These are phyloP conservation scores for Gigaspora rosea DNA, from an alignment of 192 early-diverging fungal species.

Conservation along the genomic window DNA sequence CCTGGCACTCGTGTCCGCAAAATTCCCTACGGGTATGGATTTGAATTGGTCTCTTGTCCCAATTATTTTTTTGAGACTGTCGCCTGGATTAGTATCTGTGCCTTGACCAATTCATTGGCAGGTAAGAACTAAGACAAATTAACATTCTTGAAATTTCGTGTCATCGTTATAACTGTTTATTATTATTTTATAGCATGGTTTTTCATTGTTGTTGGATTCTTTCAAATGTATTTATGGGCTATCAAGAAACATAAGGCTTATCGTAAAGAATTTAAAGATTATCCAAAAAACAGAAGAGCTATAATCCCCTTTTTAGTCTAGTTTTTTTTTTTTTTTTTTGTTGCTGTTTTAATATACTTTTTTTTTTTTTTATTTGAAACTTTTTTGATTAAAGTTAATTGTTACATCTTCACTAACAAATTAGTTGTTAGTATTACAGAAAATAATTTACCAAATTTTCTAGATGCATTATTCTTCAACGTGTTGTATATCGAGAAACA, in stretches of 20 bases:
- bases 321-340: not conserved
- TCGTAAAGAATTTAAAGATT: slow-evolving; percentile 86
- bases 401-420: no score
- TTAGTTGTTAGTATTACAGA: not conserved
- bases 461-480: no score
- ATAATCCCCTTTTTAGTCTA: slow-evolving; percentile 72
- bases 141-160: not conserved
- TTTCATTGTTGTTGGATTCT: slow-evolving; percentile 71
- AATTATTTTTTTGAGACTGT: slow-evolving; percentile 93
- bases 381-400: no score
- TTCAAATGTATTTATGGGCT: slow-evolving; percentile 94
- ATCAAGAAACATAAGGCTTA: slow-evolving; percentile 95
- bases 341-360: not conserved
- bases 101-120: slow-evolving; percentile 73
- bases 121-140: slow-evolving; percentile 34
- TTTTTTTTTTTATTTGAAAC: not conserved
- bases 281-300: slow-evolving; percentile 82
- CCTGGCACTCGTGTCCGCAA: slow-evolving; percentile 80
- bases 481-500: no score
- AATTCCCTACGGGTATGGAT: slow-evolving; percentile 92
- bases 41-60: slow-evolving; percentile 84
- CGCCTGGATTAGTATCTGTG: slow-evolving; percentile 75
- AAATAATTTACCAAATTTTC: no score
- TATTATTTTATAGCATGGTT: slow-evolving; percentile 48
- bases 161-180: not conserved